Evolutionary conservation across 352 stramenopile species (phyloP).

Genomic region (Phytophthora brassicae): DNA sequence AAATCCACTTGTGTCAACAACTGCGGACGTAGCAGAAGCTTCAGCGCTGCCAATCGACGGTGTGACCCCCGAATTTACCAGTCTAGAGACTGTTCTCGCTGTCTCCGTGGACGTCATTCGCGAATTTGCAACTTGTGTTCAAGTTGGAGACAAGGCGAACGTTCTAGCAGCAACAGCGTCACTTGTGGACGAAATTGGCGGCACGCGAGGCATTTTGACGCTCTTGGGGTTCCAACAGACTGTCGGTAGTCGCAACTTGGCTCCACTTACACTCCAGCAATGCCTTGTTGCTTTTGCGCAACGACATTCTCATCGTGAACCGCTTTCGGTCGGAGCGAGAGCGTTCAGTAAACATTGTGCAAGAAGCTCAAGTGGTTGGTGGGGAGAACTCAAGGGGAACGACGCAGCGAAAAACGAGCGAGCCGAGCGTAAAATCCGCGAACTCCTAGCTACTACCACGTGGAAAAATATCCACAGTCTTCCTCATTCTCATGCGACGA

Average conservation of each 20-base stretch:
- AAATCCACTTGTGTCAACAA: conserved; percentile 36
- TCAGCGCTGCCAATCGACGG: conserved; percentile 30
- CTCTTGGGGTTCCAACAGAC: conserved; percentile 71
- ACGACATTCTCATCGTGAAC: conserved; percentile 36
- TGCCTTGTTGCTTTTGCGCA: conserved; percentile 59
- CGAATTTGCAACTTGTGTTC: conserved; percentile 20
- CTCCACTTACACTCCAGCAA: conserved; percentile 53
- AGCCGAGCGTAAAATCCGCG: conserved; percentile 46
- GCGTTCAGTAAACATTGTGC: conserved; percentile 82
- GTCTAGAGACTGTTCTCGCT: conserved; percentile 32
- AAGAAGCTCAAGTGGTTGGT: conserved; percentile 68
- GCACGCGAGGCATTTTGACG: conserved; percentile 61
- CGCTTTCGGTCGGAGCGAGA: conserved; percentile 71
- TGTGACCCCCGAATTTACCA: conserved; percentile 36
- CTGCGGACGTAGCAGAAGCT: conserved; percentile 19
- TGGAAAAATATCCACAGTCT: conserved; percentile 88
- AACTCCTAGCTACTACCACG: conserved; percentile 54
- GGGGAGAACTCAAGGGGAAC: conserved; percentile 59
- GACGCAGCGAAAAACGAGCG: conserved; percentile 68
- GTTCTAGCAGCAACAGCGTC: conserved; percentile 3
- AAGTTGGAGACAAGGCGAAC: background rate
- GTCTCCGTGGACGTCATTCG: conserved; percentile 24
- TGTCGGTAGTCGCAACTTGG: conserved; percentile 47
- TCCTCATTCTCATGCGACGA: conserved; percentile 61
- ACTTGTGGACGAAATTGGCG: conserved; percentile 47